phyloP scores from a whole-genome alignment of 306 rosid species.

The Fragaria iinumae region DNA sequence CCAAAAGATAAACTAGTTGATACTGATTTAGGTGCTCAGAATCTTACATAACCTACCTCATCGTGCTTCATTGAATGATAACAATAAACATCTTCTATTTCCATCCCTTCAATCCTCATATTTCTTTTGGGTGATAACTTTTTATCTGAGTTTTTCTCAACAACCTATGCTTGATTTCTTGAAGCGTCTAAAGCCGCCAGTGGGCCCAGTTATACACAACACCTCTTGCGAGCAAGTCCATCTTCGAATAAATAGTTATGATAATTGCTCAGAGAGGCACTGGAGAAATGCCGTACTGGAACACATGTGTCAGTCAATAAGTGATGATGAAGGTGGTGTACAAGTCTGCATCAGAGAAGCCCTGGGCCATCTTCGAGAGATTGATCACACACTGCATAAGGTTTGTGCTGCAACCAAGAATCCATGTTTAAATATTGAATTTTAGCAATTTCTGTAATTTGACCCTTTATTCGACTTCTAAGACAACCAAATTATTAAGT shows the following conservation, averaged over 20 bases:
- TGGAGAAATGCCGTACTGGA: conserved; percentile 58
- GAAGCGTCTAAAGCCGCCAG: conserved; percentile 46
- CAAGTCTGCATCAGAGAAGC: conserved; percentile 51
- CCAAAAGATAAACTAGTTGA: not conserved
- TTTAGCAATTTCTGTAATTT: conserved; percentile 5
- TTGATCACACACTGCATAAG: conserved; percentile 32
- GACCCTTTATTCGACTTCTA: not conserved
- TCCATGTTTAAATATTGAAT: conserved; percentile 19
- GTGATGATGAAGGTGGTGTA: conserved; percentile 52
- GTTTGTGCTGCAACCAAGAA: conserved; percentile 43
- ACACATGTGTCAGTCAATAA: conserved; percentile 54
- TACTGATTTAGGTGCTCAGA: not conserved
- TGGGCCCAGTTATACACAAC: conserved; percentile 33
- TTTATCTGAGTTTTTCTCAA: conserved; percentile 17
- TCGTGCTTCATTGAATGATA: not conserved
- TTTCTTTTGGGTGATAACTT: not conserved
- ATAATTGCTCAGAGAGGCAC: conserved; percentile 40
- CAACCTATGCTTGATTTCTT: conserved; percentile 31
- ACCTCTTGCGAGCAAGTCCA: conserved; percentile 31
- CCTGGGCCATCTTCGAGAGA: conserved; percentile 29
- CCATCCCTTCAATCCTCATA: not conserved
- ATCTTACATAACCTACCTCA: not conserved
- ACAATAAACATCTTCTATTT: not conserved
- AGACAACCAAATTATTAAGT: not conserved
- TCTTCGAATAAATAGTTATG: conserved; percentile 17